Evolutionary conservation across 1,139 yeast genomes (phyloP), one percentile per base, ranked within the genome.

Genomic region (Meyerozyma guilliermondii): DNA sequence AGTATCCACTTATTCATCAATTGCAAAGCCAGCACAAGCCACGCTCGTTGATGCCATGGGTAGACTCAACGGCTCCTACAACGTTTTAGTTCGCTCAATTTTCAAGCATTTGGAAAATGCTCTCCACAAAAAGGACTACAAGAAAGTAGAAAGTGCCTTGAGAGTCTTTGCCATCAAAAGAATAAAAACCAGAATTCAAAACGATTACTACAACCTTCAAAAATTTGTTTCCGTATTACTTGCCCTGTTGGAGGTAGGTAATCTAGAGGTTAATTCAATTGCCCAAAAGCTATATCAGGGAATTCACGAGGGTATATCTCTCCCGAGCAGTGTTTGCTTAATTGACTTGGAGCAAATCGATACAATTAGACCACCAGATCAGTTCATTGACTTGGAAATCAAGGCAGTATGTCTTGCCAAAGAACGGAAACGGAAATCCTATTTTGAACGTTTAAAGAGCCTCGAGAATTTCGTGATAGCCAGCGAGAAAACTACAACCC

Each of bases 11-110:
- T 92, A 88, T 54, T 70, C 84, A 0, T 82, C 81, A 11, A 78
- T 87, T 22, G 75, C 91, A 1, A 70, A 76, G 10, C 78, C 83
- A 20, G 95, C 97, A 0, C 91, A 86, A 46, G 64, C 78, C 0
- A 76, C 87, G 1, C 64, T 92, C 44, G 75, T 81, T 4, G 83
- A 85, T 36, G 80, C 88, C 1, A 78, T 87, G 74, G 84, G 81
- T 52, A 80, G 88, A 43, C 66, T 92, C 8, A 73, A 81, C 49
- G 89, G 92, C 1, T 81, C 94, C 0, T 82, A 83, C 46, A 63
- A 70, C 36, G 65, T 75, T 8, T 69, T 83, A 8, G 63, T 82
- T 39, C 76, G 59, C 45, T 62, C 56, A 20, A 64, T 84, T 1
- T 68, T 86, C 42, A 71, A 71, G 24, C 70, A 73, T 14, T 14